A percentile compares a stretch with the other conserved stretches of the same genome.
Evolutionary conservation across 2,329 filamentous ascomycete species (phyloP).

Genomic region (Capronia americana): DNA sequence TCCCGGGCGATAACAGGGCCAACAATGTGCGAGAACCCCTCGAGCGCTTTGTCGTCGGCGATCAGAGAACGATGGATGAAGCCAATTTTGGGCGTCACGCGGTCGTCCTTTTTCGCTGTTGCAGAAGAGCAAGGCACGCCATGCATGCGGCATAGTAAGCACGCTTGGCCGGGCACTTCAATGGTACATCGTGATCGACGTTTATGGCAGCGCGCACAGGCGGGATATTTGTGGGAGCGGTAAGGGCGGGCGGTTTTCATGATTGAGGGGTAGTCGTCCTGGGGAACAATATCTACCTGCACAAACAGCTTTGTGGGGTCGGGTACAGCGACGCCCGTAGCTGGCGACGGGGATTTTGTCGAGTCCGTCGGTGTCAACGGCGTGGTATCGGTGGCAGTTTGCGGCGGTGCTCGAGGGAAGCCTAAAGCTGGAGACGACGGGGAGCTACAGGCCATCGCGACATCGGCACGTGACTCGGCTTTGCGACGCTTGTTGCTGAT

Average conservation of each 20-base stretch:
- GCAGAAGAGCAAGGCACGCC: constrained; percentile 64
- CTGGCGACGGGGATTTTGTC: background rate
- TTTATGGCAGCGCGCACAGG: constrained; percentile 65
- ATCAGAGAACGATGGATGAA: constrained; percentile 38
- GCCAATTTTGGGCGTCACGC: constrained; percentile 36
- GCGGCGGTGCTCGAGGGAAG: constrained; percentile 1
- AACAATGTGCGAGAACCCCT: constrained; percentile 58
- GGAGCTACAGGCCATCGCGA: background rate
- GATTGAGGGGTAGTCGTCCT: constrained; percentile 8
- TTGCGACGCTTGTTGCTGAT: constrained; percentile 1
- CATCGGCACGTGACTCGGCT: constrained; percentile 3
- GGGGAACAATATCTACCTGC: constrained; percentile 3
- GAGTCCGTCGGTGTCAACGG: background rate
- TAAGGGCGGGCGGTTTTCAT: constrained; percentile 58
- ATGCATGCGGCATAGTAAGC: constrained; percentile 65
- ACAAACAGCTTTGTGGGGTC: constrained; percentile 2
- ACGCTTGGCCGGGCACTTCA: constrained; percentile 59
- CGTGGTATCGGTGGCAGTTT: constrained; percentile 10
- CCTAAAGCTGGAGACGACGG: background rate
- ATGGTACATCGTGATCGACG: constrained; percentile 68
- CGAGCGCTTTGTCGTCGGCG: constrained; percentile 29
- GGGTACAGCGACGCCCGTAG: background rate
- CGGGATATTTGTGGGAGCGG: constrained; percentile 66
- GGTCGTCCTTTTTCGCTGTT: constrained; percentile 44
- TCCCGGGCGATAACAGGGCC: constrained; percentile 66